Evolutionary conservation across 192 early-diverging fungal species (phyloP), one percentile per base, ranked within the genome.

Genomic region (Podila epicladia): DNA sequence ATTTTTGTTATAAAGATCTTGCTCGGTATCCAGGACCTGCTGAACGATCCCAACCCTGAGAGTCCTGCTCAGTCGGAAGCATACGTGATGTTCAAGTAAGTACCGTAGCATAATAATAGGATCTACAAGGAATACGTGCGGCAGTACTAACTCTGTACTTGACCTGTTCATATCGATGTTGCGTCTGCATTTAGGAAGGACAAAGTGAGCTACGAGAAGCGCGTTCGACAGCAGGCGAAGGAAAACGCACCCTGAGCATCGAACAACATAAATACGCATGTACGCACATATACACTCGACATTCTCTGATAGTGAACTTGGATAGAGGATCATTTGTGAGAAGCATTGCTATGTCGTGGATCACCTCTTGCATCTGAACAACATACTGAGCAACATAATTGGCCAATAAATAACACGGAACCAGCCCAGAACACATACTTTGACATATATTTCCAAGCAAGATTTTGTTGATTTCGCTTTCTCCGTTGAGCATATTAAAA

Each of bases 1-100:
- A 17, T 71, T 32, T 49, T 28, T 35, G 29, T 26, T 9, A 9
- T 50, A 15, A 86, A 93, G 91, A 97, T 99, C 69, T 80, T 99
- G 48, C 85, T 97, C 24, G 97, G 97, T 50, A 94, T 99, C 64
- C 96, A 94, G 64, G 95, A 96, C 67, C 82, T 99, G 66, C 86
- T 99, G 35, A 87, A 95, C 62, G 93, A 96, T 63, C 97, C 97
- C 11, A 99, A 99, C 83, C 95, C 93, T 26, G 87, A 90, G 29
- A 92, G 91, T 67, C 97, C 97, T 24, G 97, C 97, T 19, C 94
- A 96, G 57, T 85, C 85, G 3, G 94, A 96, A 35, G 95, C 95
- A 2, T 96, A 95, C 80, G 78, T 89, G 58, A 82, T 96, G 58
- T 93, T 91, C 80, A 91, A 90, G 87, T 91, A 77, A 57, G 80